Evolutionary conservation across 2,329 filamentous ascomycete species (phyloP).

Genomic region (Aspergillus sp.): DNA sequence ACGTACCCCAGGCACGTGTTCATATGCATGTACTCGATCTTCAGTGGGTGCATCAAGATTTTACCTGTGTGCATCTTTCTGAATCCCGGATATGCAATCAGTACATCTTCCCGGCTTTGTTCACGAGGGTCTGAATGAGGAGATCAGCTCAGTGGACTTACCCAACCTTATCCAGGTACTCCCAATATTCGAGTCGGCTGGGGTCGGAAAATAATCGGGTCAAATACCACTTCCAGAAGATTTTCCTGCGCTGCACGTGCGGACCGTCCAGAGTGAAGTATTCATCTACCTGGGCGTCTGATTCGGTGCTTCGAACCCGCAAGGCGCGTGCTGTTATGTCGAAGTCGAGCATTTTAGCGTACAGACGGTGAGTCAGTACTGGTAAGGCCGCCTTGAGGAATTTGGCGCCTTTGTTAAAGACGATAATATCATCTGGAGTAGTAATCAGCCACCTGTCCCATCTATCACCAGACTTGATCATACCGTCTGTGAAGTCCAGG

Average conservation of each 20-base stretch:
- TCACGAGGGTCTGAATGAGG: not conserved
- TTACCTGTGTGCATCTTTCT: slow-evolving; percentile 17
- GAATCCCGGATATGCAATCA: not conserved
- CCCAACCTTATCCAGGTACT: slow-evolving; percentile 16
- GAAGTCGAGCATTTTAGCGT: slow-evolving; percentile 17
- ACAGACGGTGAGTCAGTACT: slow-evolving; percentile 13
- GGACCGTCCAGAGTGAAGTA: slow-evolving; percentile 15
- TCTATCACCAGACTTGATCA: not conserved
- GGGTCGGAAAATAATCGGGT: slow-evolving; percentile 15
- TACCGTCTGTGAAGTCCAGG: slow-evolving; percentile 12
- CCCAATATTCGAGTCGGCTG: slow-evolving; percentile 12
- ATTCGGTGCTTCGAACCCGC: slow-evolving; percentile 11
- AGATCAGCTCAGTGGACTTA: slow-evolving; percentile 4
- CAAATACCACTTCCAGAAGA: slow-evolving; percentile 20
- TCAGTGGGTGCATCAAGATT: slow-evolving; percentile 14
- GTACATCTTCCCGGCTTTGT: not conserved
- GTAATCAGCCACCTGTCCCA: not conserved
- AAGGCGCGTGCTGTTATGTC: slow-evolving; percentile 17
- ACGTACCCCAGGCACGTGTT: slow-evolving; percentile 16
- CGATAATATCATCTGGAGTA: slow-evolving; percentile 7
- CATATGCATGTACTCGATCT: slow-evolving; percentile 17
- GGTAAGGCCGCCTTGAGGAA: slow-evolving; percentile 11
- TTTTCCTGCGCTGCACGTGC: slow-evolving; percentile 16
- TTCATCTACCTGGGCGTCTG: slow-evolving; percentile 10
- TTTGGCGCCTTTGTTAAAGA: slow-evolving; percentile 15